phyloP scores from a whole-genome alignment of 2,329 filamentous ascomycete species.

The Ampelomyces quisqualis region DNA sequence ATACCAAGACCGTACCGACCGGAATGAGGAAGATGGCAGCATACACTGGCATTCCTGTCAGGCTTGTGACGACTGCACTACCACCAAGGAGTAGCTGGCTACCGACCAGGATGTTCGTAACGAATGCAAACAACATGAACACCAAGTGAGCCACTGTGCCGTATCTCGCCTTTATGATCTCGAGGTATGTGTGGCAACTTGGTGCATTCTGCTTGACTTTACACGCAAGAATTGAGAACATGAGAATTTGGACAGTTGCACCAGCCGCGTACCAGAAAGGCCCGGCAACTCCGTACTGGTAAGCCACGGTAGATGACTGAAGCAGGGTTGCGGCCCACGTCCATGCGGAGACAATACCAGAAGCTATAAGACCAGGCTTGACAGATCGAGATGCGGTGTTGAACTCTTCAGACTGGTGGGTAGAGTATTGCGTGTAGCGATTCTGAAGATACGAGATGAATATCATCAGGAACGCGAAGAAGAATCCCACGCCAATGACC shows the following conservation, averaged over 20 bases:
- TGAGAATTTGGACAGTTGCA: constrained; percentile 48
- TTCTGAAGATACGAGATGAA: constrained; percentile 43
- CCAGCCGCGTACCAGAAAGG: constrained; percentile 47
- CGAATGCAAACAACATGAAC: constrained; percentile 46
- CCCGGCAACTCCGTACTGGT: constrained; percentile 34
- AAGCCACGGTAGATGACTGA: constrained; percentile 31
- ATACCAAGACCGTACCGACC: constrained; percentile 34
- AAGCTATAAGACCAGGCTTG: constrained; percentile 51
- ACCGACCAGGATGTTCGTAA: constrained; percentile 50
- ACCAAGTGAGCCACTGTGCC: constrained; percentile 43
- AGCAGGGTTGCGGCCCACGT: constrained; percentile 51
- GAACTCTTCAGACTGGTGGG: constrained; percentile 51
- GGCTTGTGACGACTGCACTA: constrained; percentile 46
- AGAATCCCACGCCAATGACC: constrained; percentile 53
- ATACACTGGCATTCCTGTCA: constrained; percentile 49
- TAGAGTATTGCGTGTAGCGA: constrained; percentile 42
- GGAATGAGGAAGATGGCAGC: constrained; percentile 50
- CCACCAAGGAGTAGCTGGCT: constrained; percentile 48
- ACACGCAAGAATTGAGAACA: constrained; percentile 48
- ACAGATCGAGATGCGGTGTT: constrained; percentile 50
- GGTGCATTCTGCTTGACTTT: constrained; percentile 48
- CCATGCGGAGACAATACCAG: constrained; percentile 53
- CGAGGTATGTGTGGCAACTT: constrained; percentile 45
- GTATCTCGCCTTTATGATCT: constrained; percentile 47
- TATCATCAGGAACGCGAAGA: constrained; percentile 40